Conservation (phyloP, 495 filamentous ascomycete species). For the Filosporella fistucella region DNA sequence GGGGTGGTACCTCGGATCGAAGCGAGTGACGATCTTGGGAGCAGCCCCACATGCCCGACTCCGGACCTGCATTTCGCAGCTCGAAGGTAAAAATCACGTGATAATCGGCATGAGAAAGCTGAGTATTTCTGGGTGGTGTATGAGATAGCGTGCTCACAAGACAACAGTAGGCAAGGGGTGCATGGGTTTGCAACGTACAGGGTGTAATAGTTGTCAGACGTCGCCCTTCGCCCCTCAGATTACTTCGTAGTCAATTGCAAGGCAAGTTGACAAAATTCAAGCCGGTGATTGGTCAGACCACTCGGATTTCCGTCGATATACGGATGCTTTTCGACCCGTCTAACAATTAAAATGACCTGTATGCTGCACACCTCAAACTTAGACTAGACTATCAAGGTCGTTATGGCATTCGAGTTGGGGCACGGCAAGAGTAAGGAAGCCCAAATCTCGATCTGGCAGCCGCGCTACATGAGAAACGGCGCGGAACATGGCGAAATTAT, state of each 20-base stretch:
- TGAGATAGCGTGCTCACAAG: slow-evolving; percentile 17
- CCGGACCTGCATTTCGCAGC: too few relatives aligned
- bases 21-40: slow-evolving; percentile 7
- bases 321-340: too few relatives aligned
- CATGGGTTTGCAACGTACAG: too few relatives aligned
- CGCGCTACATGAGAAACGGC: slow-evolving; percentile 8
- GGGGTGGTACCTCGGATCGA: slow-evolving; percentile 10
- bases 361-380: slow-evolving; percentile 11
- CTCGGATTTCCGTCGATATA: too few relatives aligned
- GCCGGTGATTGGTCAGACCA: too few relatives aligned
- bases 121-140: slow-evolving; percentile 12
- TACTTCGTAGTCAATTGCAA: too few relatives aligned
- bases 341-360: too few relatives aligned
- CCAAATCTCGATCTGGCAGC: slow-evolving; percentile 11
- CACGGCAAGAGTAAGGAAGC: slow-evolving; percentile 12
- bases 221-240: too few relatives aligned
- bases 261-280: too few relatives aligned
- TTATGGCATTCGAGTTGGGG: slow-evolving; percentile 13
- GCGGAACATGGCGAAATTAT: slow-evolving; percentile 2
- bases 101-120: slow-evolving; percentile 10
- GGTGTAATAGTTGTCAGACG: too few relatives aligned
- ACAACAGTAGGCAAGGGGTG: slow-evolving; percentile 6
- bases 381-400: slow-evolving; percentile 15
- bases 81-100: too few relatives aligned
- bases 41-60: too few relatives aligned